Base-by-base conservation (phyloP, 768 basidiomycete species). In the Tephrocybe sp. region DNA sequence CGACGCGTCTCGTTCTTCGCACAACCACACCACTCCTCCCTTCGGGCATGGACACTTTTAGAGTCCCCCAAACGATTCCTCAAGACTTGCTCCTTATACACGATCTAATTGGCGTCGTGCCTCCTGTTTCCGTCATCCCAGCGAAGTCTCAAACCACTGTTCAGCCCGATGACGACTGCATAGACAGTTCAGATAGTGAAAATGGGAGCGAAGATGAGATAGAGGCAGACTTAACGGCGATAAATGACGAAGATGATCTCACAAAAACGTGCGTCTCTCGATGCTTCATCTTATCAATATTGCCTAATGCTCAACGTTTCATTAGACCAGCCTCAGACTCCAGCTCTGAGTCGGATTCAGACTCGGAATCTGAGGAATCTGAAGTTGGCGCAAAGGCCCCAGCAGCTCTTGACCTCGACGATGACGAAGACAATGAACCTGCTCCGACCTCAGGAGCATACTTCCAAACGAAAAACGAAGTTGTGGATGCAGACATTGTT, bases 11-110 rank as follows among this genome's bases (percentile, higher is more conserved):
- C 21, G n/a, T 8, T 28, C 28, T 26, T 18, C 32, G 8, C 11
- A 23, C 24, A 49, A 25, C 23, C 26, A 18, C 24, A n/a, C 10
- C n/a, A 33, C 36, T 36, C 33, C 10, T 26, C 23, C 20, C 23
- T 43, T 41, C 20, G n/a, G n/a, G 49, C 53, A 76, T 74, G 71
- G 66, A 73, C 55, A 51, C 56, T 38, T 90, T 89, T 75, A 83
- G 81, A 60, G 61, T 80, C 8, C 88, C 88, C 24, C 72, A 74
- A n/a, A 61, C 58, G 17, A 68, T 89, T 17, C 79, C 90, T 9
- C 90, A 90, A 61, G 89, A 92, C 62, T 69, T 92, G 18, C 73
- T 88, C 33, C 75, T 91, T 36, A 91, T 91, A 33, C 83, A 81
- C 42, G 83, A 84, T 50, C 57, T 89, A 24, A 68, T 91, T 51